Evolutionary conservation across 1,284 basidiomycete genomes (phyloP).

Genomic region (Salmacisia buchloeana): DNA sequence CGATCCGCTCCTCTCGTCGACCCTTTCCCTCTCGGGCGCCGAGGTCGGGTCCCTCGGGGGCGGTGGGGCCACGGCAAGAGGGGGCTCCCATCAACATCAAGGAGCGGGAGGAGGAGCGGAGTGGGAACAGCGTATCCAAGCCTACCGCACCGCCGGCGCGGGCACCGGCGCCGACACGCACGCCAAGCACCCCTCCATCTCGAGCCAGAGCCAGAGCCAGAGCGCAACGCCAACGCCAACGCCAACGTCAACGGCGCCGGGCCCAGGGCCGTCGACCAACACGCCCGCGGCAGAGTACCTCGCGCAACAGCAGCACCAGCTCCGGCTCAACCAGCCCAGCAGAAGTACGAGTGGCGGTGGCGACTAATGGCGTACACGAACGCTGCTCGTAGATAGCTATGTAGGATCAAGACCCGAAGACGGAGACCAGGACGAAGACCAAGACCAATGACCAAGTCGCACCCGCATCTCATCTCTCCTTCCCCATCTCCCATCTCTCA

Average conservation of each 20-base stretch:
- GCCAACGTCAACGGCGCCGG: no score
- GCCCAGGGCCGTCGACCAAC: not conserved
- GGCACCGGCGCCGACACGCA: not conserved
- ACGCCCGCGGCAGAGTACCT: not conserved
- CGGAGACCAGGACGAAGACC: no score
- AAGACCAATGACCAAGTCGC: no score
- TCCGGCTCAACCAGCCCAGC: not conserved
- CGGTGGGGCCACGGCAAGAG: no score
- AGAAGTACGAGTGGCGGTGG: no score
- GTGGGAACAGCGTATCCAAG: not conserved
- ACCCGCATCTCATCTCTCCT: no score
- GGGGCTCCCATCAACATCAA: no score
- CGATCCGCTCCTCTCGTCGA: not conserved
- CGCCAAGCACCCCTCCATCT: not conserved
- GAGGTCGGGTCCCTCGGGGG: not conserved
- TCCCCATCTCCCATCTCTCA: not conserved
- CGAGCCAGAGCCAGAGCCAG: not conserved
- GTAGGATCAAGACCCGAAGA: no score
- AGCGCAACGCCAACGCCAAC: no score
- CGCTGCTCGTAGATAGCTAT: no score
- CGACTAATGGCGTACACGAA: no score
- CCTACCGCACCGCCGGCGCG: not conserved
- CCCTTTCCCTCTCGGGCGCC: not conserved
- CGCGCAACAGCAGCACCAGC: not conserved
- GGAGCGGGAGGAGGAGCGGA: not conserved